Base-by-base conservation (phyloP, 306 rosid genomes). In the Cercis canadensis region DNA sequence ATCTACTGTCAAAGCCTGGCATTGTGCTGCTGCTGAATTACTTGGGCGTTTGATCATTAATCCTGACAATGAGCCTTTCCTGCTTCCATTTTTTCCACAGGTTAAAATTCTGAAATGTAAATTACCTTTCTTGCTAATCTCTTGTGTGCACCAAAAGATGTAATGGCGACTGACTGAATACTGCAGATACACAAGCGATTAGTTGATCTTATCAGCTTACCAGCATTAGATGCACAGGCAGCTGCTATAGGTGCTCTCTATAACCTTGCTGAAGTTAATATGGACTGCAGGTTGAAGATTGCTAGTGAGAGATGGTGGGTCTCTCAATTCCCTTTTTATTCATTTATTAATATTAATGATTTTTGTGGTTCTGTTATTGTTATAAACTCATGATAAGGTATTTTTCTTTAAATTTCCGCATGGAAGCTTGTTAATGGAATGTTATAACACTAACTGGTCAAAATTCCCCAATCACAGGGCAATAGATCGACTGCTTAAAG, bases 161-260 rank as follows among this genome's bases (percentile, higher is more conserved):
- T 78, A 62, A 74, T 39, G 31, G 73, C 24, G 45, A 15, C 34
- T 55, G 34, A 39, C 62, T 59, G 79, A 60, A 69, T 52, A 49
- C 57, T 67, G 82, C 87, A 94, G 99, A 86, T 94, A 80, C 90
- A 94, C 86, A 91, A 86, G 86, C 96, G 92, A 16, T 81, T 92
- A 62, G 82, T 92, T 50, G 97, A 92, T 79, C 92, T 92, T 58
- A 76, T 92, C 89, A 92, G 97, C 86, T 77, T 88, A 62, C 98
- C 88, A 10, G 97, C 88, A 70, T 64, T 81, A 2, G 99, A 92
- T 76, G 97, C 99, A 19, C 96, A 89, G 80, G 99, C 96, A 57
- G 96, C 96, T 66, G 96, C 97, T 24, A 85, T 95, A 49, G 99
- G 99, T 34, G 99, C 99, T 21, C 96, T 95, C 41, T 95, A 89